phyloP scores from a whole-genome alignment of 192 early-diverging fungal genomes.

The Dissophora ornata region DNA sequence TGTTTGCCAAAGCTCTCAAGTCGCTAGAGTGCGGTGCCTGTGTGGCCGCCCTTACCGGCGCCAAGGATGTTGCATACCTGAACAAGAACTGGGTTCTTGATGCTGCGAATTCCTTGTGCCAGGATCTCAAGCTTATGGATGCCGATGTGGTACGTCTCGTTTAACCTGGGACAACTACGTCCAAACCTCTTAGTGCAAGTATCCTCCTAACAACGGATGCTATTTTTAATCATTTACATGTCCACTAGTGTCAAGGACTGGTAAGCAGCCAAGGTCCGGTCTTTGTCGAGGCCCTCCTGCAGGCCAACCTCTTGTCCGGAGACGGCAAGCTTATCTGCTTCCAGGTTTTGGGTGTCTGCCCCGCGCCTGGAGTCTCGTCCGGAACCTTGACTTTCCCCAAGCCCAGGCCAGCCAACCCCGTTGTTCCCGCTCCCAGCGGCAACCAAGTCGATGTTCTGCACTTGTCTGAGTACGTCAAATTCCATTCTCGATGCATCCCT shows the following conservation, averaged over 20 bases:
- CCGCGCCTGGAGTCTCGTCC: conserved; percentile 51
- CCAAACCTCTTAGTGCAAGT: too few relatives aligned
- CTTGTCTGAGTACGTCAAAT: conserved; percentile 59
- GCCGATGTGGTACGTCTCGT: conserved; percentile 43
- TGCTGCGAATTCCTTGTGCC: conserved; percentile 27
- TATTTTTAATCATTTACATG: too few relatives aligned
- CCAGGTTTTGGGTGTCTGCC: conserved; percentile 51
- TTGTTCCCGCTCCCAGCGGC: conserved; percentile 20
- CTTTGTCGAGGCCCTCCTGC: neutral
- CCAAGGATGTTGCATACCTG: neutral
- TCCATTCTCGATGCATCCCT: neutral
- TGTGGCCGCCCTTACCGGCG: neutral
- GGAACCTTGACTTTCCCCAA: conserved; percentile 58
- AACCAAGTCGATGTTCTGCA: conserved; percentile 57
- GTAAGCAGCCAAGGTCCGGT: neutral
- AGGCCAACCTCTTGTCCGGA: conserved; percentile 4
- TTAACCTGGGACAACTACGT: too few relatives aligned
- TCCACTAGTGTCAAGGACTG: conserved; percentile 3
- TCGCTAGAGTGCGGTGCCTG: conserved; percentile 8
- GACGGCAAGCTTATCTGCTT: conserved; percentile 61
- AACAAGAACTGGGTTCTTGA: conserved; percentile 22
- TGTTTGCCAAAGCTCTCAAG: conserved; percentile 7
- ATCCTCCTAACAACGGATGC: neutral
- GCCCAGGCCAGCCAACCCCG: conserved; percentile 45
- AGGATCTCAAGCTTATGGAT: conserved; percentile 27